Evolutionary conservation across 176 grass and related monocot species (phyloP).

Genomic region (Calamus simplicifolius): DNA sequence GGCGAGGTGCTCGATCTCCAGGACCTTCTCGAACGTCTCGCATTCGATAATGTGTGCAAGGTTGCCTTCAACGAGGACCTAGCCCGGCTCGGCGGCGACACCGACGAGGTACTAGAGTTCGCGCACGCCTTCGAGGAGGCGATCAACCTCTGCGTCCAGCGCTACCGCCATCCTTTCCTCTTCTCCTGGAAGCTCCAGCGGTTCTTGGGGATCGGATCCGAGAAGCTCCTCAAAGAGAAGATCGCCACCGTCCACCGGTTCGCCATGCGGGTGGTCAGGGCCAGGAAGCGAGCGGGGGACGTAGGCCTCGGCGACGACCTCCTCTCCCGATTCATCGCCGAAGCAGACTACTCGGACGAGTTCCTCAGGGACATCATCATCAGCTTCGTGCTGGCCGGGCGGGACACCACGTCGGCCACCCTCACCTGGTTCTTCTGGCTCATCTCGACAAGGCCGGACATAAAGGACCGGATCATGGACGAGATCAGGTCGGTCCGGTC

Average conservation of each 20-base stretch:
- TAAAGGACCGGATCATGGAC: slow-evolving; percentile 40
- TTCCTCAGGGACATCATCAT: slow-evolving; percentile 70
- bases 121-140: slow-evolving; percentile 39
- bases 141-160: slow-evolving; percentile 22
- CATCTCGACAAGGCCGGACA: slow-evolving; percentile 44
- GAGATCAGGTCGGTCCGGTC: slow-evolving; percentile 37
- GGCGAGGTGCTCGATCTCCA: slow-evolving; percentile 32
- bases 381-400: slow-evolving; percentile 61
- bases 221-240: slow-evolving; percentile 38
- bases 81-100: slow-evolving; percentile 11
- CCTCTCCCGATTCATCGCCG: slow-evolving; percentile 51
- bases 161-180: no score
- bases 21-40: slow-evolving; percentile 54
- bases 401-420: slow-evolving; percentile 57
- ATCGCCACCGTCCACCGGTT: slow-evolving; percentile 42
- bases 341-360: slow-evolving; percentile 35
- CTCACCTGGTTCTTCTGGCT: slow-evolving; percentile 89
- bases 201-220: slow-evolving; percentile 43
- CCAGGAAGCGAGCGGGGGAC: slow-evolving; percentile 32
- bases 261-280: slow-evolving; percentile 41
- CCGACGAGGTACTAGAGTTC: neutral
- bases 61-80: slow-evolving; percentile 67
- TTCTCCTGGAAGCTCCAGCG: slow-evolving; percentile 42
- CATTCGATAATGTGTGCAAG: slow-evolving; percentile 74
- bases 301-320: slow-evolving; percentile 43